Conservation (phyloP, 345 rosid genomes). For the Eucalyptus erythrocorys region DNA sequence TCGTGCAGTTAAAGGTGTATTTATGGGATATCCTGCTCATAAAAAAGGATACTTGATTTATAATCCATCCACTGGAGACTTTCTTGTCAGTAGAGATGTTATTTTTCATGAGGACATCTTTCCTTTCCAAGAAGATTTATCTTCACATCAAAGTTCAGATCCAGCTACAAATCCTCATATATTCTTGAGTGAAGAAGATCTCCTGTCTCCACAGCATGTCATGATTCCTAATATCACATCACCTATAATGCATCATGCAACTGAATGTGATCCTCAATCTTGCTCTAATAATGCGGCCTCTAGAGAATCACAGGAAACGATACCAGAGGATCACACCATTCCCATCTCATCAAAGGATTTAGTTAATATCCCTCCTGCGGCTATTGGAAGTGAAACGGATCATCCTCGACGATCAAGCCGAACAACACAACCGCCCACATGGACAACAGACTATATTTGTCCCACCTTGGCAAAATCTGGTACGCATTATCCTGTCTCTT, state of each 20-base stretch:
- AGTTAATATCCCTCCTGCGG: no score
- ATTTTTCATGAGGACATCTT: no score
- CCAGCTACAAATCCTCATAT: not conserved
- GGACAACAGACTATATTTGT: not conserved
- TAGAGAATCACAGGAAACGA: not conserved
- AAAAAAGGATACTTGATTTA: not conserved
- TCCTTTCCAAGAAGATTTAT: not conserved
- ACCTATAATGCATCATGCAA: not conserved
- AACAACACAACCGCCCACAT: not conserved
- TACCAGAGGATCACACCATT: no score
- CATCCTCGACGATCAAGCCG: not conserved
- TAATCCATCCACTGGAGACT: not conserved
- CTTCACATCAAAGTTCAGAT: not conserved
- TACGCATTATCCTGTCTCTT: not conserved
- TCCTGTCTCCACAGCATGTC: no score
- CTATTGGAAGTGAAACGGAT: no score
- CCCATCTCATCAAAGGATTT: not conserved
- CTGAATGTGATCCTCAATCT: not conserved
- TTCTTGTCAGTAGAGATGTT: not conserved
- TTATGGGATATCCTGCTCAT: not conserved
- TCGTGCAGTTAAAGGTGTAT: not conserved
- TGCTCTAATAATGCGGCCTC: not conserved
- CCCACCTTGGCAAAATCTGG: not conserved
- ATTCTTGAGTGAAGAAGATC: not conserved
- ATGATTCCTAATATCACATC: not conserved